Percentiles rank a stretch among this genome's conserved stretches.
These are phyloP conservation scores for Auricularia auricula-judae DNA, from an alignment of 768 basidiomycete genomes.

Conservation along the genomic window DNA sequence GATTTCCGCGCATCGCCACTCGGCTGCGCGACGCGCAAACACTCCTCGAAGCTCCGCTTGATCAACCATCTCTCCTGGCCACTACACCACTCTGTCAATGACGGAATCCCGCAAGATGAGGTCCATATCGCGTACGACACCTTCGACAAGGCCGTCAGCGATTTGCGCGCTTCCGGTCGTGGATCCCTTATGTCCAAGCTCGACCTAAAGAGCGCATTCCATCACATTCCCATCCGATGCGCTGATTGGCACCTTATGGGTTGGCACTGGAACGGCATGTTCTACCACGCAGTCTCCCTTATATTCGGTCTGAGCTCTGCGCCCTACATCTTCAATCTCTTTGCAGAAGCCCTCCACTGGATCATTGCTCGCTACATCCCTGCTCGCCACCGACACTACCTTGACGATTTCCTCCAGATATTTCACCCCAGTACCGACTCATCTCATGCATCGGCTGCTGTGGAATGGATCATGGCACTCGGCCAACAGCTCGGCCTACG, in stretches of 20 bases:
- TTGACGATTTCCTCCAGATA: slow-evolving; percentile 24
- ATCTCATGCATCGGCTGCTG: slow-evolving; percentile 8
- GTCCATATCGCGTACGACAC: slow-evolving; percentile 21
- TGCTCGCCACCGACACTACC: slow-evolving; percentile 20
- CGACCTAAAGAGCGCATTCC: slow-evolving; percentile 27
- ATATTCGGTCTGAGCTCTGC: slow-evolving; percentile 23
- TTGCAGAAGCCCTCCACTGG: slow-evolving; percentile 30
- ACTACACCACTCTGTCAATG: slow-evolving; percentile 10
- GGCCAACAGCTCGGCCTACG: slow-evolving; percentile 19
- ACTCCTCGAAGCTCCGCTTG: slow-evolving; percentile 9
- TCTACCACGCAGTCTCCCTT: slow-evolving; percentile 22
- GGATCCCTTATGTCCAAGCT: slow-evolving; percentile 24
- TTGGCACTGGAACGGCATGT: slow-evolving; percentile 18
- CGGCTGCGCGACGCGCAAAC: slow-evolving; percentile 12
- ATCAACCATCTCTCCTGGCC: slow-evolving; percentile 17
- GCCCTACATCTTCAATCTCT: slow-evolving; percentile 31
- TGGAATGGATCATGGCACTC: slow-evolving; percentile 21
- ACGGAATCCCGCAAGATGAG: slow-evolving; percentile 19
- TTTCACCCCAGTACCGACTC: slow-evolving; percentile 4
- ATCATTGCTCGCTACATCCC: slow-evolving; percentile 26
- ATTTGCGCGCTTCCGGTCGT: slow-evolving; percentile 15
- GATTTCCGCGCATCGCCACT: slow-evolving; percentile 14
- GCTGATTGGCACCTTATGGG: slow-evolving; percentile 25
- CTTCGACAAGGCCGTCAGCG: slow-evolving; percentile 9
- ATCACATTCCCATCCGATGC: slow-evolving; percentile 22